Base-by-base conservation (phyloP, 2,329 filamentous ascomycete genomes). In the Albifimbria verrucaria region DNA sequence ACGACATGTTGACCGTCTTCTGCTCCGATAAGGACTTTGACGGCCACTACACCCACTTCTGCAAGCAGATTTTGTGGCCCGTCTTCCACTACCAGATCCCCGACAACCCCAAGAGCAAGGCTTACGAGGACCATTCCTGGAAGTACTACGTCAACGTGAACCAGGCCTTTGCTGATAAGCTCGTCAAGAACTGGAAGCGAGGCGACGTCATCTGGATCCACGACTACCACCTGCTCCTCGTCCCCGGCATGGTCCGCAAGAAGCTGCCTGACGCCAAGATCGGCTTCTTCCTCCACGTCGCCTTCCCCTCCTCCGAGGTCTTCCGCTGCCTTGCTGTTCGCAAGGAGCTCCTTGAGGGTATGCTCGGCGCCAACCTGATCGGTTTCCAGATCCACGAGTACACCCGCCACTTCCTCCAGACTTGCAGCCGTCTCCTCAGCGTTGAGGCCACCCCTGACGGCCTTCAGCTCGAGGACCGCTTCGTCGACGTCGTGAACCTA, bases 71-170 rank as follows among this genome's bases (percentile, higher is more conserved):
- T 52, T 79, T 97, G 7, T 97, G 93, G 93, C 93, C 93, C 1
- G 92, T 97, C 55, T 96, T 97, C 71, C 92, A 97, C 72, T 97
- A 97, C 70, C 92, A 97, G 71, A 96, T 97, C 55, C 94, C 93
- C 0, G 94, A 97, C 68, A 95, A 96, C 67, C 93, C 93, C 23
- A 96, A 96, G 79, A 97, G 92, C 83, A 97, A 97, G 71, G 93
- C 93, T 0, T 97, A 96, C 69, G 89, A 96, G 69, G 93, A 97
- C 62, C 92, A 97, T 71, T 97, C 92, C 0, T 97, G 92, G 91
- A 83, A 92, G 61, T 96, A 90, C 75, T 97, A 97, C 64, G 88
- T 92, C 66, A 90, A 90, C 51, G 82, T 97, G 65, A 97, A 97
- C 73, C 88, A 94, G 69, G 90, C 88, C 3, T 97, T 97, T 72